Evolutionary conservation across 1,284 basidiomycete species (phyloP).

Genomic region (Jaminaea rosea): DNA sequence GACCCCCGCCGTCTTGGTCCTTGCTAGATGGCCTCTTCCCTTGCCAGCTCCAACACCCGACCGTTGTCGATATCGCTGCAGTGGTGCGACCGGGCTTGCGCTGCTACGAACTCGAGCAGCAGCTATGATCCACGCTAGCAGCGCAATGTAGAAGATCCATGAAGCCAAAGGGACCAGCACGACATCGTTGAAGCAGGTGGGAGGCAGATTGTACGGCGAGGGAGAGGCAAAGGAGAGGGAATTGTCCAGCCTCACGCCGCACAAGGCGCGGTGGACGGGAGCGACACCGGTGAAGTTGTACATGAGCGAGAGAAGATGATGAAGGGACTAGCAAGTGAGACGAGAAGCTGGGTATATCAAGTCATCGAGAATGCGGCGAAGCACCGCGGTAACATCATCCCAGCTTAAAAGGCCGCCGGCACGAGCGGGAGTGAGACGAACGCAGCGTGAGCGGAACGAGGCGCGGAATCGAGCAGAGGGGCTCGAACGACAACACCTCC

Average conservation of each 20-base stretch:
- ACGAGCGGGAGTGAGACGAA: too few species aligned
- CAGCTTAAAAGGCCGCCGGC: too few species aligned
- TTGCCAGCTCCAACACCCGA: background rate
- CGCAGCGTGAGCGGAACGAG: too few species aligned
- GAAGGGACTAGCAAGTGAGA: too few species aligned
- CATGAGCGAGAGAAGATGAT: too few species aligned
- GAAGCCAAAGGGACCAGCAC: conserved; percentile 26
- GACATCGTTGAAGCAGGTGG: conserved; percentile 30
- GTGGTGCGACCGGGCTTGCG: conserved; percentile 1
- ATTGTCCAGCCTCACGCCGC: background rate
- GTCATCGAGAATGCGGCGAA: too few species aligned
- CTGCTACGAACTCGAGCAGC: background rate
- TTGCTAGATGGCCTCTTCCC: conserved; percentile 1
- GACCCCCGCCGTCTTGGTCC: conserved; percentile 5
- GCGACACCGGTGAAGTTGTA: too few species aligned
- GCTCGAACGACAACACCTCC: too few species aligned
- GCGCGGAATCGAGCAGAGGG: too few species aligned
- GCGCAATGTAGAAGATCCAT: conserved; percentile 17
- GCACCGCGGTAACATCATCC: too few species aligned
- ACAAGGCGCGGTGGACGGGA: background rate
- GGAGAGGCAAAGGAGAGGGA: conserved; percentile 11
- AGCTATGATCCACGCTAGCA: conserved; percentile 4
- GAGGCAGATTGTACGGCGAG: conserved; percentile 9
- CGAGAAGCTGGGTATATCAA: too few species aligned
- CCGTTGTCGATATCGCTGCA: conserved; percentile 10